phyloP scores from a whole-genome alignment of 1,284 basidiomycete genomes.

The Megacollybia platyphylla region DNA sequence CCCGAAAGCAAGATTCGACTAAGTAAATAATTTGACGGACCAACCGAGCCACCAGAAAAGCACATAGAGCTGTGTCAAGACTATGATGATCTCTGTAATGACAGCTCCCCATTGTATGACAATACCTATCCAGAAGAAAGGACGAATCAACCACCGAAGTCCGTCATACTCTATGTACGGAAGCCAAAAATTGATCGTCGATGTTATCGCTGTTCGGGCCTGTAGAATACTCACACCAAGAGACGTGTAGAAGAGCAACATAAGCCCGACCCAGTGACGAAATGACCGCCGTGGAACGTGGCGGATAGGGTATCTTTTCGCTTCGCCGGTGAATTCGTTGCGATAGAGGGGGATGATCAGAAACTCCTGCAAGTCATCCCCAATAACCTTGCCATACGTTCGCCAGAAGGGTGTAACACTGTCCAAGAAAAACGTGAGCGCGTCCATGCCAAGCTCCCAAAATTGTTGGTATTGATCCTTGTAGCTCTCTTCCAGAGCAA shows the following conservation, averaged over 20 bases:
- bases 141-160: slow-evolving; percentile 45
- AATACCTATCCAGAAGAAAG: slow-evolving; percentile 45
- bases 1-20: not conserved
- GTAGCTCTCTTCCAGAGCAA: slow-evolving; percentile 61
- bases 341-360: slow-evolving; percentile 69
- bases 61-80: slow-evolving; percentile 42
- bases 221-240: slow-evolving; percentile 37
- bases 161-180: slow-evolving; percentile 42
- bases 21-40: slow-evolving; percentile 29
- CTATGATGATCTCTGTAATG: slow-evolving; percentile 35
- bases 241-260: slow-evolving; percentile 33
- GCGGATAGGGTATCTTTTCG: slow-evolving; percentile 49
- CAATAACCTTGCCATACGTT: slow-evolving; percentile 63
- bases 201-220: slow-evolving; percentile 37
- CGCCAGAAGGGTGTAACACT: slow-evolving; percentile 67
- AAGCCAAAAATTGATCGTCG: slow-evolving; percentile 33
- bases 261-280: slow-evolving; percentile 53
- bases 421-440: slow-evolving; percentile 58
- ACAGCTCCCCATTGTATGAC: slow-evolving; percentile 54
- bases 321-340: slow-evolving; percentile 68
- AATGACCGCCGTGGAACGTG: slow-evolving; percentile 47
- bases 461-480: slow-evolving; percentile 63
- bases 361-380: slow-evolving; percentile 64
- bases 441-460: slow-evolving; percentile 66
- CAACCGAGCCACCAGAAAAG: slow-evolving; percentile 63